Evolutionary conservation across 2,329 filamentous ascomycete genomes (phyloP).

Genomic region (Pezizomycotina sp.): DNA sequence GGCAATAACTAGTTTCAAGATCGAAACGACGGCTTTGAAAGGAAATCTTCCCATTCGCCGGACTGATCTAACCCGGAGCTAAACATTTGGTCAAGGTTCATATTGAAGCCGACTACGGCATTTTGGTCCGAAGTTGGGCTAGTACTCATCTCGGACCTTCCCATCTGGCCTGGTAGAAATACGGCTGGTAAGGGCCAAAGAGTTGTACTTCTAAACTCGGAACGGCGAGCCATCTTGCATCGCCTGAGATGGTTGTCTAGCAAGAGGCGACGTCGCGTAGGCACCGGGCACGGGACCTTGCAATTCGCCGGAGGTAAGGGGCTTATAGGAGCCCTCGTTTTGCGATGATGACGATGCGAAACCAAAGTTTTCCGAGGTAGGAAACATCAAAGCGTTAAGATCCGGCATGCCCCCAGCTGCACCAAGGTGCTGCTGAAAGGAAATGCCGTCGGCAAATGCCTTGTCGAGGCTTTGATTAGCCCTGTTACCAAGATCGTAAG

Average conservation of each 20-base stretch:
- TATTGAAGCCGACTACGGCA: constrained; percentile 6
- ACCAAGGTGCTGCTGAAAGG: constrained; percentile 30
- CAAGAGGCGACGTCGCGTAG: constrained; percentile 32
- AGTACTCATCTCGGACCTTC: constrained; percentile 19
- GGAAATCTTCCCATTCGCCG: constrained; percentile 18
- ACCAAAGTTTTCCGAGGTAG: constrained; percentile 58
- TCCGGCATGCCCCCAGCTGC: constrained; percentile 39
- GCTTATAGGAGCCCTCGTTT: constrained; percentile 3
- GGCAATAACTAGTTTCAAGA: no score
- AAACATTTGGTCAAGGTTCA: constrained; percentile 13
- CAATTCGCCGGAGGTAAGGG: constrained; percentile 31
- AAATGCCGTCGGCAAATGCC: constrained; percentile 27
- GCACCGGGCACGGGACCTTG: constrained; percentile 3
- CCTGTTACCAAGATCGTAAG: constrained; percentile 11
- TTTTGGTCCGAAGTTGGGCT: constrained; percentile 12
- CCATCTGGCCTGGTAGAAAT: constrained; percentile 43
- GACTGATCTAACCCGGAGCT: constrained; percentile 18
- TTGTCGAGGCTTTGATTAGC: constrained; percentile 22
- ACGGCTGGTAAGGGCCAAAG: constrained; percentile 53
- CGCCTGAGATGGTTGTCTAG: constrained; percentile 19
- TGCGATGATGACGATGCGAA: constrained; percentile 32
- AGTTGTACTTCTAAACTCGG: constrained; percentile 59
- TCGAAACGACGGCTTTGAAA: constrained; percentile 10
- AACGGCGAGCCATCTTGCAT: constrained; percentile 37
- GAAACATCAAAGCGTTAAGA: constrained; percentile 65